phyloP scores from a whole-genome alignment of 192 early-diverging fungal species.

The Podila epigama region DNA sequence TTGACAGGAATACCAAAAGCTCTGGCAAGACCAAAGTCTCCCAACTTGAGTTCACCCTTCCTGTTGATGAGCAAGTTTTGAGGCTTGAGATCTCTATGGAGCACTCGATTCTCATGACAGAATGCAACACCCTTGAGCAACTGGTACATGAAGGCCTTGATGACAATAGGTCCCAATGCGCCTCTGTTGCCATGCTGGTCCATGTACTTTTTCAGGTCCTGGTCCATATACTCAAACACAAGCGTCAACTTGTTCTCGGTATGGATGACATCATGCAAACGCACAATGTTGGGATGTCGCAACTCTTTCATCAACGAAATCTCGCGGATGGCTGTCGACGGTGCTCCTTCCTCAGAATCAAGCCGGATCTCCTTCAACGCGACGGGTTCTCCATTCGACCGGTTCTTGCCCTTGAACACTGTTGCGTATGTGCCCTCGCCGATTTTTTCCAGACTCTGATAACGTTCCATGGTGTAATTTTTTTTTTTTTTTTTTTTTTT shows the following conservation, averaged over 20 bases:
- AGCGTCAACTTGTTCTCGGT: slow-evolving; percentile 86
- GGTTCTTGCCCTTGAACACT: slow-evolving; percentile 85
- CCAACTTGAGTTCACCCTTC: slow-evolving; percentile 83
- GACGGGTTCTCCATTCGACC: slow-evolving; percentile 82
- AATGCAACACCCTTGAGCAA: slow-evolving; percentile 83
- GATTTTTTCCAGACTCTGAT: slow-evolving; percentile 88
- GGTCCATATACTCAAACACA: slow-evolving; percentile 90
- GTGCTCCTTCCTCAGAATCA: slow-evolving; percentile 91
- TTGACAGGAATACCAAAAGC: slow-evolving; percentile 88
- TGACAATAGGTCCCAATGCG: slow-evolving; percentile 64
- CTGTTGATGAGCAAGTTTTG: slow-evolving; percentile 86
- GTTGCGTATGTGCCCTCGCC: slow-evolving; percentile 98
- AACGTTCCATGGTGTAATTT: slow-evolving; percentile 47
- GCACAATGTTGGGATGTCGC: slow-evolving; percentile 90
- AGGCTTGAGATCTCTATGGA: slow-evolving; percentile 88
- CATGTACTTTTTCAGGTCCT: slow-evolving; percentile 90
- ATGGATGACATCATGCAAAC: slow-evolving; percentile 83
- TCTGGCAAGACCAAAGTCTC: slow-evolving; percentile 85
- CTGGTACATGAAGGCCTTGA: slow-evolving; percentile 88
- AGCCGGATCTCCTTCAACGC: slow-evolving; percentile 96
- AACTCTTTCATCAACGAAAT: slow-evolving; percentile 98
- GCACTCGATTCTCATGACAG: slow-evolving; percentile 84
- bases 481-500: background rate
- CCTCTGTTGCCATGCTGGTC: slow-evolving; percentile 74
- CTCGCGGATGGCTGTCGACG: slow-evolving; percentile 97